Conservation (phyloP, 345 rosid species). For the Acer saccharum region DNA sequence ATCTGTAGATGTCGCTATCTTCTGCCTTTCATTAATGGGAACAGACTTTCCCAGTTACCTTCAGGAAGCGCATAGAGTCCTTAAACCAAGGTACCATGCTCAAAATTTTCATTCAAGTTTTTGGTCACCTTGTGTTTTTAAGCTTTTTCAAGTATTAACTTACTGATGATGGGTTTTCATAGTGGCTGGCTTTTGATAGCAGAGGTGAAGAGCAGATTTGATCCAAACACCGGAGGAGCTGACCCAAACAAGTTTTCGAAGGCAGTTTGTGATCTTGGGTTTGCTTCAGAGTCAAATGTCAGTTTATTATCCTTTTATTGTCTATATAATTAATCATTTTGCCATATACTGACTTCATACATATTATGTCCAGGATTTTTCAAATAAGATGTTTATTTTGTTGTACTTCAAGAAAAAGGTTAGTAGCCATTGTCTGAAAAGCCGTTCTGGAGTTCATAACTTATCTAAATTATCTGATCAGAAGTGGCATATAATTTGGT, state of each 20-base stretch:
- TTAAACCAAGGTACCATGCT: constrained; percentile 69
- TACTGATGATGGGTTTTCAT: constrained; percentile 19
- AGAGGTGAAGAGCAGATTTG: constrained; percentile 93
- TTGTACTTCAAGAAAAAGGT: constrained; percentile 86
- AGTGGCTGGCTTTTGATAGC: constrained; percentile 98
- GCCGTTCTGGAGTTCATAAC: neutral
- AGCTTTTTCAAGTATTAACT: neutral
- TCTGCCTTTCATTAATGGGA: constrained; percentile 97
- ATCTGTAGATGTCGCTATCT: constrained; percentile 82
- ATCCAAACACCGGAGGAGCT: constrained; percentile 91
- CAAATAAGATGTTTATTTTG: constrained; percentile 87
- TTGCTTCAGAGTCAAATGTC: constrained; percentile 57
- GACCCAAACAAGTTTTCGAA: constrained; percentile 70
- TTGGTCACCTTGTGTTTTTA: neutral
- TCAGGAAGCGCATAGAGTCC: constrained; percentile 82
- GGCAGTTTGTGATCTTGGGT: constrained; percentile 80
- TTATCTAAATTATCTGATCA: neutral
- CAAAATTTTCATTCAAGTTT: constrained; percentile 10
- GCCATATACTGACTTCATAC: constrained; percentile 12
- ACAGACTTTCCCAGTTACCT: constrained; percentile 77
- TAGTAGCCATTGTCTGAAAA: constrained; percentile 5
- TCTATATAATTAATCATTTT: neutral
- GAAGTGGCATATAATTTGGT: neutral
- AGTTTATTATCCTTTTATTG: neutral
- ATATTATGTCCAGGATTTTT: constrained; percentile 60